Evolutionary conservation across 768 basidiomycete genomes (phyloP).

Genomic region (Sutorius australiensis): DNA sequence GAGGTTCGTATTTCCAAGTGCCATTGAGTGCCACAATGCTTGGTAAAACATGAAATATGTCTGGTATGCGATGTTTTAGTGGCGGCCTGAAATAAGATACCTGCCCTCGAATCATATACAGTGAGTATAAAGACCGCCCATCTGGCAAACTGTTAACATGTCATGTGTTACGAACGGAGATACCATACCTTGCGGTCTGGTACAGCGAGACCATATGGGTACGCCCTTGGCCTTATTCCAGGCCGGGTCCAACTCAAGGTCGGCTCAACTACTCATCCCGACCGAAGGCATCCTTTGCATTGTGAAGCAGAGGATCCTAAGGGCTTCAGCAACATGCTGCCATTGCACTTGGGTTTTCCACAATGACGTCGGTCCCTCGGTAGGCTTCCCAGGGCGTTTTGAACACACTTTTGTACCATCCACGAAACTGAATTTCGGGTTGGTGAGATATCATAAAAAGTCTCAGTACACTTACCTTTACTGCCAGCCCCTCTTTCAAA

Average conservation of each 20-base stretch:
- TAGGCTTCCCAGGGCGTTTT: neutral
- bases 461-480: neutral
- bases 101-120: neutral
- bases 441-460: neutral
- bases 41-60: neutral
- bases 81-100: neutral
- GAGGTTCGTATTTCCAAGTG: neutral
- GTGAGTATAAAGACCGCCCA: neutral
- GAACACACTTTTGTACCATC: neutral
- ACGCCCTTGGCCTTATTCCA: neutral
- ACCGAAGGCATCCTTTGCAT: neutral
- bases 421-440: neutral
- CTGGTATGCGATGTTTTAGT: neutral
- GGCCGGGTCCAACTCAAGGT: neutral
- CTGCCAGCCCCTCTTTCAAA: neutral
- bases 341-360: neutral
- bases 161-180: too few relatives aligned
- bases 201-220: neutral
- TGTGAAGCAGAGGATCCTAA: neutral
- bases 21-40: neutral
- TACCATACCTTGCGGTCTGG: neutral
- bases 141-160: neutral
- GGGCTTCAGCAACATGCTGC: neutral
- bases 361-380: neutral
- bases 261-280: neutral